phyloP scores from a whole-genome alignment of 2,329 filamentous ascomycete species.

The Tolypocladium ovalisporum region DNA sequence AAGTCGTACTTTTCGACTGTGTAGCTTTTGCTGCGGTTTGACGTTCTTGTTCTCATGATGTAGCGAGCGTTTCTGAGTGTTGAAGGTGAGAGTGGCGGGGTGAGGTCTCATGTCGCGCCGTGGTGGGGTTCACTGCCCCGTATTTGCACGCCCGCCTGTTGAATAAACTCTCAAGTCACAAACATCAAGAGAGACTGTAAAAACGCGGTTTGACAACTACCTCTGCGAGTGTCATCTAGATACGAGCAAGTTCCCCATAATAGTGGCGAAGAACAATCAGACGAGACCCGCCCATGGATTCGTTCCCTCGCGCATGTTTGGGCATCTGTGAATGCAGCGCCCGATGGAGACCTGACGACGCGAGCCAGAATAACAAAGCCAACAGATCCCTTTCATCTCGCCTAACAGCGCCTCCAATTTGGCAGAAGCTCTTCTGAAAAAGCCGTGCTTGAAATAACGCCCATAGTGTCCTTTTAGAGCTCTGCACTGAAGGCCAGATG shows the following conservation, averaged over 20 bases:
- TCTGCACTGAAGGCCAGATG: neutral
- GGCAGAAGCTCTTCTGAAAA: neutral
- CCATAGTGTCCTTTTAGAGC: no score
- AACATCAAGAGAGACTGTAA: neutral
- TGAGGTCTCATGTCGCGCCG: neutral
- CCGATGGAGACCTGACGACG: neutral
- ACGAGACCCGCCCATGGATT: neutral
- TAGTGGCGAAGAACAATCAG: neutral
- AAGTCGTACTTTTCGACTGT: constrained; percentile 23
- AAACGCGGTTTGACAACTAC: neutral
- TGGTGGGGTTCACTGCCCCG: neutral
- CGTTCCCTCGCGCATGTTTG: neutral
- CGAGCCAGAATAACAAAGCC: neutral
- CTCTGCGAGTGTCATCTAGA: neutral
- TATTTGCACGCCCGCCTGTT: neutral
- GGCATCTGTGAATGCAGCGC: neutral
- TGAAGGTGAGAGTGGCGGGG: neutral
- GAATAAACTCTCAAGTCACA: neutral
- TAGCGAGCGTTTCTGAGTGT: neutral
- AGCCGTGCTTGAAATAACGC: no score
- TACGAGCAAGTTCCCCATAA: neutral
- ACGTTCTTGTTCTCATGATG: constrained; percentile 25
- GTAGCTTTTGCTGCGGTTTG: constrained; percentile 24
- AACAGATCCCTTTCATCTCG: neutral
- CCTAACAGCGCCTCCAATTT: neutral